Base-by-base conservation (phyloP, 108 stramenopile species). In the Skeletonema costatum region DNA sequence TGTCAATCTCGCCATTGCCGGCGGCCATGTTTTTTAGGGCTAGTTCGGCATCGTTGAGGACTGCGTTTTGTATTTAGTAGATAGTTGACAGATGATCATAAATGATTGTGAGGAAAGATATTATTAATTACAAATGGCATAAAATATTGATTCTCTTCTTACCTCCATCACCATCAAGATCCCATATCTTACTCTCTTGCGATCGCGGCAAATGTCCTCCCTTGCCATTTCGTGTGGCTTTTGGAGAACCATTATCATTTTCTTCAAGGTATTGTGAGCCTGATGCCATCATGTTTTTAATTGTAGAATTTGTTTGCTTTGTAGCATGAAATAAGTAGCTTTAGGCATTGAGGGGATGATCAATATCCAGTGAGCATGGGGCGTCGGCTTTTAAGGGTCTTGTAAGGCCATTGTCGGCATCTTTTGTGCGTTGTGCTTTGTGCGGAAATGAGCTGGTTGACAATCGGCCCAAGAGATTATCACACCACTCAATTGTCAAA, bases 111-210 rank as follows among this genome's bases (percentile, higher is more conserved):
- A 46, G 44, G 14, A 46, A 7, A 46, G 44, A 16, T 4, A 46
- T 46, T 16, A 46, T 46, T 46, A 46, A 46, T 46, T 46, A 46
- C 14, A 14, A 12, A 46, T 16, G 14, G 11, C 44, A 35, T 35
- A 35, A 35, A 35, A 35, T 46, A 12, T 46, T 14, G 11, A 46
- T 46, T 46, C 44, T 46, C 44, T 35, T 46, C 44, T 46, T 46
- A 46, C 44, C 44, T 51, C 86, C 86, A 35, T 86, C 82, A 46
- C 50, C 35, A 19, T 74, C 68, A 12, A 67, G 69, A 59, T 86
- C 86, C 53, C 74, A 86, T 51, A 46, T 46, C 44, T 2, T 4
- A 46, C 44, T 46, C 44, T 46, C 44, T 4, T 1, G 14, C 44
- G 44, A 46, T 14, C 44, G 44, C 14, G 44, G 44, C 44, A 46